Evolutionary conservation across 2,329 filamentous ascomycete genomes (phyloP).

Genomic region (Phaeosphaeriaceae sp.): DNA sequence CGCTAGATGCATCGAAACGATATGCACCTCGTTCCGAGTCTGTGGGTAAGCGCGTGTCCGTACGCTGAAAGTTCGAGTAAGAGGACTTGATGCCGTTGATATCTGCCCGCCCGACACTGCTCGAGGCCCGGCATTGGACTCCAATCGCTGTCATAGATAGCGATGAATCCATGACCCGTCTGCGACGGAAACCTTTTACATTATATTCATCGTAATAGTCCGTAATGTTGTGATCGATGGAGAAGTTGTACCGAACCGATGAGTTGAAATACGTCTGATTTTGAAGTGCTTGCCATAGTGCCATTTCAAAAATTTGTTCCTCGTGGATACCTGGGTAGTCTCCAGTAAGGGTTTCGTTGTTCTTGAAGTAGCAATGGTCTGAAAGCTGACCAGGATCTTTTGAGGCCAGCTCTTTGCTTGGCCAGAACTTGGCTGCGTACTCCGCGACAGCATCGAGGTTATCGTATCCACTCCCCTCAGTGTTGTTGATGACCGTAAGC

Average conservation of each 20-base stretch:
- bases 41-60: constrained; percentile 8
- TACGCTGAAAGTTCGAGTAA: constrained; percentile 15
- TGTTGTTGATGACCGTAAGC: no score
- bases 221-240: constrained; percentile 4
- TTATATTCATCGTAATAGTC: constrained; percentile 3
- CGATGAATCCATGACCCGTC: not conserved
- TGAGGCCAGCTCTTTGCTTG: no score
- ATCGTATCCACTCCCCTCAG: no score
- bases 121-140: constrained; percentile 10
- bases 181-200: not conserved
- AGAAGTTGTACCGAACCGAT: not conserved
- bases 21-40: constrained; percentile 2
- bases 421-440: no score
- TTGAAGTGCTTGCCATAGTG: constrained; percentile 3
- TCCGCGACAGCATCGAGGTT: no score
- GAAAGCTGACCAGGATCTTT: no score
- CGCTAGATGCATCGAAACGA: no score
- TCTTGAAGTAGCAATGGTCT: no score
- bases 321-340: no score
- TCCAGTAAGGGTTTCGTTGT: no score
- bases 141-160: constrained; percentile 13
- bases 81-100: constrained; percentile 10
- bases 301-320: constrained; percentile 5
- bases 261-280: not conserved
- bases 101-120: constrained; percentile 13